Conservation (phyloP, 2,329 filamentous ascomycete species). For the Colletotrichum truncatum region DNA sequence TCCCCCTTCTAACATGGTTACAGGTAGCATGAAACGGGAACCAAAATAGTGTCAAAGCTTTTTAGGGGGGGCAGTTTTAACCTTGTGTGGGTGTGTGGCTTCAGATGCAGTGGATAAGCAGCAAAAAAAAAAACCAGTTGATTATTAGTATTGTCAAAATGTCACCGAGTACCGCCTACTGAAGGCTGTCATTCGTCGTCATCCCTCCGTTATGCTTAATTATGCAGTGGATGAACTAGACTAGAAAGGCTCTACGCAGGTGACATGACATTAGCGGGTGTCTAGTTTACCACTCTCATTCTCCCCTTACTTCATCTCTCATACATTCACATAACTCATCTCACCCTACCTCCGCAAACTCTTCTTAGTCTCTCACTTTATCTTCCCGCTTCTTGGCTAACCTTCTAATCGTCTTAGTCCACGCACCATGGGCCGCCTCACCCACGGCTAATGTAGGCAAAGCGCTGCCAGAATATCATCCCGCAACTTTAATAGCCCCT, state of each 20-base stretch:
- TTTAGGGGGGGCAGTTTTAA: background rate
- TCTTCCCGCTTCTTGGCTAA: background rate
- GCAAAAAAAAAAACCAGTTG: too few relatives aligned
- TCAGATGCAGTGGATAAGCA: constrained; percentile 8
- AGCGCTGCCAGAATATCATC: constrained; percentile 14
- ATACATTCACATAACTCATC: too few relatives aligned
- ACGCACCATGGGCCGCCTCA: background rate
- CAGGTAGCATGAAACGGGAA: constrained; percentile 11
- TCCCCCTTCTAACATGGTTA: background rate
- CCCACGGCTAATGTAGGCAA: constrained; percentile 2
- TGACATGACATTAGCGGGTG: background rate
- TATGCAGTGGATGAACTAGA: background rate
- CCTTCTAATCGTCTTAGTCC: too few relatives aligned
- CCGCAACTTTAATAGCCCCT: constrained; percentile 15
- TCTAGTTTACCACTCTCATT: background rate
- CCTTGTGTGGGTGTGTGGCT: background rate
- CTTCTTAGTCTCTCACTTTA: too few relatives aligned
- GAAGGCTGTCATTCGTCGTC: background rate
- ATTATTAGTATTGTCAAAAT: too few relatives aligned
- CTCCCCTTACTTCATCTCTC: background rate
- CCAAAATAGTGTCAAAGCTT: constrained; percentile 17
- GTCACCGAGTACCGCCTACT: background rate
- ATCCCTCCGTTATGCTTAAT: background rate
- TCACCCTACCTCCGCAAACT: too few relatives aligned
- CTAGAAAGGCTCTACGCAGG: background rate